phyloP scores from a whole-genome alignment of 345 rosid genomes.

The Dovyalis caffra region DNA sequence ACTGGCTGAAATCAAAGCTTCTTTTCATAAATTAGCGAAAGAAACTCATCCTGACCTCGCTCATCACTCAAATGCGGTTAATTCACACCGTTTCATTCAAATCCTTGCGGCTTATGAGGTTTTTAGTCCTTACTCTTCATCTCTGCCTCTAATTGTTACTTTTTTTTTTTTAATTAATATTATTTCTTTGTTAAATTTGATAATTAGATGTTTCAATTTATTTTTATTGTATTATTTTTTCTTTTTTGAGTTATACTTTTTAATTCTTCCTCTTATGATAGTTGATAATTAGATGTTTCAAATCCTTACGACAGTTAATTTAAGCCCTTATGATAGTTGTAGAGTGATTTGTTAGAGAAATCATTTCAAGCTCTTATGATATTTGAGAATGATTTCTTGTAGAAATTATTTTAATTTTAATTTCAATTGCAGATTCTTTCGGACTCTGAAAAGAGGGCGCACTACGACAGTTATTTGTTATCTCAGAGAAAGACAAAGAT shows the following conservation, averaged over 20 bases:
- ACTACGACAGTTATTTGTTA: slow-evolving; percentile 62
- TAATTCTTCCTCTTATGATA: no score
- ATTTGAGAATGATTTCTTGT: no score
- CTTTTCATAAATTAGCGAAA: slow-evolving; percentile 80
- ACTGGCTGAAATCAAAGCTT: slow-evolving; percentile 77
- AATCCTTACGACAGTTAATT: no score
- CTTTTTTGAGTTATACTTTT: no score
- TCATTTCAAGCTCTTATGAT: no score
- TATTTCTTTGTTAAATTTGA: not conserved
- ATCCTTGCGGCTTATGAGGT: slow-evolving; percentile 97
- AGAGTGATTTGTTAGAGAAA: no score
- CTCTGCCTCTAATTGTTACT: not conserved
- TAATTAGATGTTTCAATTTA: no score
- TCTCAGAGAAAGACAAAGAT: slow-evolving; percentile 63
- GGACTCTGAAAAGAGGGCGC: slow-evolving; percentile 59
- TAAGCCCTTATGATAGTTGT: no score
- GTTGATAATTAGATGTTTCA: no score
- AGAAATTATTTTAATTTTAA: no score
- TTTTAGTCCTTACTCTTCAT: not conserved
- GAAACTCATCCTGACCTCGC: slow-evolving; percentile 90
- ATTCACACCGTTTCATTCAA: slow-evolving; percentile 68
- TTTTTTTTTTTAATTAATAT: not conserved
- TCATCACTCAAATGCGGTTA: slow-evolving; percentile 38
- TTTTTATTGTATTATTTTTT: no score
- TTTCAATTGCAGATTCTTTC: slow-evolving; percentile 76